A percentile compares a stretch with the other conserved stretches of the same genome.
Conservation (phyloP, 176 grass and related monocot genomes). For the Microstegium vimineum region DNA sequence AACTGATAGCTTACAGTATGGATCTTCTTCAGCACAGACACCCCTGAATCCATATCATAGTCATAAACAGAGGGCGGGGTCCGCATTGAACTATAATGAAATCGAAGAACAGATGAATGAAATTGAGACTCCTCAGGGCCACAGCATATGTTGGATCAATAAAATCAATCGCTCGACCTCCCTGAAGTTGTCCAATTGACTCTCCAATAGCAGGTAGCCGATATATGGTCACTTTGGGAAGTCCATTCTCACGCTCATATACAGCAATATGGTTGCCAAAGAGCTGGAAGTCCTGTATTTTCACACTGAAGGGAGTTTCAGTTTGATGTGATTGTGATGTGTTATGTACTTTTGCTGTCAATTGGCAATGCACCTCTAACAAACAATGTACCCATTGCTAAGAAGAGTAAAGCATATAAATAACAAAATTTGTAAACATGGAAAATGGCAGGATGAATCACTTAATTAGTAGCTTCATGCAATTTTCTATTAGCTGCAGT, state of each 20-base stretch:
- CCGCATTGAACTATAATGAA: slow-evolving; percentile 77
- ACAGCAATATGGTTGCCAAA: slow-evolving; percentile 73
- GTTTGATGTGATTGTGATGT: not conserved
- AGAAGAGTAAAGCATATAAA: not conserved
- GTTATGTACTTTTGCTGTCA: not conserved
- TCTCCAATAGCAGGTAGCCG: slow-evolving; percentile 58
- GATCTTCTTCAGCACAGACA: slow-evolving; percentile 83
- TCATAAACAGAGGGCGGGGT: slow-evolving; percentile 74
- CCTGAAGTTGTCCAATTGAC: slow-evolving; percentile 56
- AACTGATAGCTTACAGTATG: slow-evolving; percentile 52
- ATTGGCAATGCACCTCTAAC: not conserved
- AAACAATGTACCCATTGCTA: not conserved
- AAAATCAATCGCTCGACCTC: slow-evolving; percentile 66
- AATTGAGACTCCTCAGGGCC: slow-evolving; percentile 54
- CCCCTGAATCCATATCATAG: slow-evolving; percentile 78
- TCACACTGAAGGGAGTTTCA: slow-evolving; percentile 61
- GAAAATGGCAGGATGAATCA: not conserved
- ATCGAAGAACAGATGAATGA: slow-evolving; percentile 61
- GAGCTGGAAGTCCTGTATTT: slow-evolving; percentile 74
- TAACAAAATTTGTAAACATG: not conserved
- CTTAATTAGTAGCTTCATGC: not conserved
- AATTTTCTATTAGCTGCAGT: not conserved
- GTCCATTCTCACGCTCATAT: slow-evolving; percentile 81
- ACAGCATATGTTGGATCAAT: slow-evolving; percentile 60
- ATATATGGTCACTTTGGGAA: slow-evolving; percentile 73